Conservation (phyloP, 768 basidiomycete genomes). For the Cantharellus cinnabarinus region DNA sequence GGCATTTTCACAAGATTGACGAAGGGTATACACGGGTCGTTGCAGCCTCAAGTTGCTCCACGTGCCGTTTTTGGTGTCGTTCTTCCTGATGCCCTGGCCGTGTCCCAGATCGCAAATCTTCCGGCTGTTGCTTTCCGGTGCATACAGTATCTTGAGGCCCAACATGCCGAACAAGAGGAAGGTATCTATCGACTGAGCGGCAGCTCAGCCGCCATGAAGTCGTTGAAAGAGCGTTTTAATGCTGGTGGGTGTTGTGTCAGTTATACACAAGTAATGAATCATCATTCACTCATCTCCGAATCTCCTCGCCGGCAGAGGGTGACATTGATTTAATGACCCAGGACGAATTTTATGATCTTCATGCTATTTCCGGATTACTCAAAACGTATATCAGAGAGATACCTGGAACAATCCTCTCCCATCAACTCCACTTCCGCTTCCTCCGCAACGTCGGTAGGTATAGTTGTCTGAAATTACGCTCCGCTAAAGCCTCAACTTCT, state of each 20-base stretch:
- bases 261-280: not conserved
- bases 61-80: constrained; percentile 79
- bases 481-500: not conserved
- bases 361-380: constrained; percentile 87
- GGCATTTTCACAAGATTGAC: constrained; percentile 84
- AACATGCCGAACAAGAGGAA: constrained; percentile 89
- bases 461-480: not conserved
- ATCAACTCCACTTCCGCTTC: constrained; percentile 79
- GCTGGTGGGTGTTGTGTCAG: constrained; percentile 31
- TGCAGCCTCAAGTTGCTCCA: constrained; percentile 15
- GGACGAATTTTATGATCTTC: constrained; percentile 92
- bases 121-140: constrained; percentile 91
- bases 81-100: constrained; percentile 68
- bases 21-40: not conserved
- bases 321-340: constrained; percentile 75
- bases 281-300: not conserved
- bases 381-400: constrained; percentile 88
- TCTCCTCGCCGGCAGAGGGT: constrained; percentile 40
- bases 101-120: constrained; percentile 74
- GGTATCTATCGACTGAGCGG: constrained; percentile 94
- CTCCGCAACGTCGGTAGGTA: constrained; percentile 80
- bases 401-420: constrained; percentile 79
- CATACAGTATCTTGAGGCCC: constrained; percentile 85
- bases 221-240: constrained; percentile 83
- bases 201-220: constrained; percentile 87